Base-by-base conservation (phyloP, 1,284 basidiomycete genomes). In the Malassezia slooffiae region DNA sequence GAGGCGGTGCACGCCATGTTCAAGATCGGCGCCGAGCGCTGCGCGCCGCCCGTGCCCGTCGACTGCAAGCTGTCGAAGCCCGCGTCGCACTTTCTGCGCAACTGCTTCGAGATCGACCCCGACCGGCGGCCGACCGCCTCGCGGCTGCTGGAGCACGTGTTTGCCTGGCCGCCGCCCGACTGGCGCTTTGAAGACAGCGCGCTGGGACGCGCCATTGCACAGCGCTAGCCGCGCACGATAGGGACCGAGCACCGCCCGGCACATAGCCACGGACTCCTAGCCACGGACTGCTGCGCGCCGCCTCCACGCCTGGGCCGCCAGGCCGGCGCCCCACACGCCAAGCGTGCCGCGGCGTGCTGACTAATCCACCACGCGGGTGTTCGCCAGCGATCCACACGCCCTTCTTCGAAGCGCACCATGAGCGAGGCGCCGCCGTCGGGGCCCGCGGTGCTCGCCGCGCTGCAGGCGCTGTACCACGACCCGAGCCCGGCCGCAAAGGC, bases 1-100 rank as follows among this genome's bases (percentile, higher is more conserved):
- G 86, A 91, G 70, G 80, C 81, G 48, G 77, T 93, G 52, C 83
- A 87, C 6, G 90, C 93, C 50, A 85, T 97, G 80, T 83, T 88
- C 70, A 85, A 88, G 83, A 76, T 91, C 38, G 86, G 85, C 49
- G 79, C 83, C 57, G 79, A 82, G 50, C 80, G 84, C 50, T 76
- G 80, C 52, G 81, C 84, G 17, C 93, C 93, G 4, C 89, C 91
- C 2, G 77, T 97, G 7, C 93, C 93, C 0, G 74, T 79, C 9
- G 84, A 87, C 50, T 79, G 93, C 29, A 72, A 76, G 5, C 72
- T 96, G 27, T 80, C 82, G 16, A 73, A 77, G 10, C 75, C 81
- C 41, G 89, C 85, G 8, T 77, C 83, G 50, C 84, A 91, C 66
- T 96, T 97, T 70, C 76, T 91, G 55, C 75, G 77, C 57, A 80